Base-by-base conservation (phyloP, 192 early-diverging fungal species). In the Jimgerdemannia lactiflua region DNA sequence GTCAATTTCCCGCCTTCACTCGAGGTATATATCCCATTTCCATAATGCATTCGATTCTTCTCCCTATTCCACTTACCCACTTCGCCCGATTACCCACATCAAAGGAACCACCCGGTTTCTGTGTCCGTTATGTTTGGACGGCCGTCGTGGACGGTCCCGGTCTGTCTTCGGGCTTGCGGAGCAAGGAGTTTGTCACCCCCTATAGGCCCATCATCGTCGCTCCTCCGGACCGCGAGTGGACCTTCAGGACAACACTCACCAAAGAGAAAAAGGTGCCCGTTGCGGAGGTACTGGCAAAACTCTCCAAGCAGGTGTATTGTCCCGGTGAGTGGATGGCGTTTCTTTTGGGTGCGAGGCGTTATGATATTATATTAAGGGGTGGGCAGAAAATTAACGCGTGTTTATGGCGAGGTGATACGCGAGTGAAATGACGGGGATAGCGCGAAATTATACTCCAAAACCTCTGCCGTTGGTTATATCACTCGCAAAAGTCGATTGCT, bases 1-100 rank as follows among this genome's bases (percentile, higher is more conserved):
- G 74, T 84, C 19, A 82, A 84, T 42, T 82, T 77, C 70, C 83
- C 80, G 17, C 78, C 80, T 49, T 84, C 78, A 2, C 71, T 82
- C 42, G 83, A 54, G 49, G 49, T 54, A 54, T n/a, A n/a, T n/a
- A n/a, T n/a, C n/a, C n/a, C n/a, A n/a, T n/a, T n/a, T n/a, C n/a
- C n/a, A n/a, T n/a, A n/a, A n/a, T n/a, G n/a, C n/a, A n/a, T n/a
- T n/a, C n/a, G n/a, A n/a, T n/a, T n/a, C n/a, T n/a, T n/a, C n/a
- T n/a, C n/a, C n/a, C n/a, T n/a, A n/a, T n/a, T n/a, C n/a, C n/a
- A n/a, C n/a, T n/a, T n/a, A n/a, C n/a, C n/a, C n/a, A n/a, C n/a
- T n/a, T n/a, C n/a, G n/a, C n/a, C n/a, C n/a, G n/a, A n/a, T n/a
- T n/a, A n/a, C n/a, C n/a, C n/a, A n/a, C n/a, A n/a, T n/a, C n/a